Evolutionary conservation across 192 early-diverging fungal species (phyloP).

Genomic region (Umbelopsis sp.): DNA sequence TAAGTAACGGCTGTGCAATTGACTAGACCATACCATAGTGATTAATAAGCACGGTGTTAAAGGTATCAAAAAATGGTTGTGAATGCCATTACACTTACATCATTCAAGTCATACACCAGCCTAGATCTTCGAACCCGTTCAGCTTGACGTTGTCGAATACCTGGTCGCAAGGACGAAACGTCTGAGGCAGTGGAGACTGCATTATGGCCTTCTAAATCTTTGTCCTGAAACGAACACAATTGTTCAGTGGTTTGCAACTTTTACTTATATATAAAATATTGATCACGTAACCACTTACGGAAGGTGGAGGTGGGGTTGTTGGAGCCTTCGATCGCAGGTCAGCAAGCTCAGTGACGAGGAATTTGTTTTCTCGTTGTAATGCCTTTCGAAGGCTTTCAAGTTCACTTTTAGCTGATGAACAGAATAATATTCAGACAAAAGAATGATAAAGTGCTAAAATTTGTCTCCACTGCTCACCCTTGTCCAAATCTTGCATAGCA

Average conservation of each 20-base stretch:
- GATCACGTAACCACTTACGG: not conserved
- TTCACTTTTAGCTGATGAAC: slow-evolving; percentile 23
- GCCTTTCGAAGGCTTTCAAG: slow-evolving; percentile 23
- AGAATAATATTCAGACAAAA: slow-evolving; percentile 1
- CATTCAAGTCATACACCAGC: slow-evolving; percentile 8
- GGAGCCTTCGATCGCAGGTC: slow-evolving; percentile 25
- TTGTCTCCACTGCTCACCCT: not conserved
- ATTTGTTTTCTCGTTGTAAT: slow-evolving; percentile 31
- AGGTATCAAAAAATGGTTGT: not conserved
- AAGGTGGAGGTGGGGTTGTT: not conserved
- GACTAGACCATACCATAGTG: not conserved
- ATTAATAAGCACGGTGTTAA: not conserved
- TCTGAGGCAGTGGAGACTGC: not conserved
- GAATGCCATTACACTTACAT: slow-evolving; percentile 5
- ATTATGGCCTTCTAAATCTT: not conserved
- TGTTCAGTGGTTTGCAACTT: no score
- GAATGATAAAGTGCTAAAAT: no score
- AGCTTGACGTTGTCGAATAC: not conserved
- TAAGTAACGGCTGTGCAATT: not conserved
- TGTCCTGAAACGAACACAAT: not conserved
- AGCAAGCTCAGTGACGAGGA: slow-evolving; percentile 31
- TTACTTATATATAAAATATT: not conserved
- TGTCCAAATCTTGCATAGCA: slow-evolving; percentile 32
- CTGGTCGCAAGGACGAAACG: not conserved
- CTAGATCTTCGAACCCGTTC: slow-evolving; percentile 3